Evolutionary conservation across 2,329 filamentous ascomycete species (phyloP), one percentile per base, ranked within the genome.

Genomic region (Apiospora hydei): DNA sequence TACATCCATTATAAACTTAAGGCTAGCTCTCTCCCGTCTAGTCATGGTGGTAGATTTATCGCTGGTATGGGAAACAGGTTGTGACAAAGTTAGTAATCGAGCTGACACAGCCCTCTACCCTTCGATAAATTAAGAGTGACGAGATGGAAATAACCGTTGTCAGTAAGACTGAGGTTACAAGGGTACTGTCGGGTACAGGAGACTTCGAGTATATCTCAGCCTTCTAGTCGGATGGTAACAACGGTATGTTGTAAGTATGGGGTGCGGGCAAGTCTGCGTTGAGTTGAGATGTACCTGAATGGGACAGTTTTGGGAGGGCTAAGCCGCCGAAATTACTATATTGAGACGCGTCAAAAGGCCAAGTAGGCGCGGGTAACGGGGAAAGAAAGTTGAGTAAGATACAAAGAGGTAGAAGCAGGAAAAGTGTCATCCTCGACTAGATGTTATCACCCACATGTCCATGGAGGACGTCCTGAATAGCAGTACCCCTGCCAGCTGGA

Each of bases 1-100:
- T 77, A 84, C 82, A 79, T 89, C 88, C 85, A 89, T 88, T 79
- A 89, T 89, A 77, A 87, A 87, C 77, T 84, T 85, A 75, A 89
- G 84, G 78, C 85, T 88, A 76, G 86, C 84, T 87, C 51, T 61
- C 14, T 43, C 68, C 38, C 47, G 47, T 41, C 68, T 24, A 18
- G 68, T 30, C 68, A 89, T 89, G 82, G 80, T 81, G 80, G 80
- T 73, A 76, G 77, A 80, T 77, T 69, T 74, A 80, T 83, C 81
- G 46, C n/a, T 34, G 80, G 84, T 81, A 78, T 81, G 82, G 82
- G 83, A 81, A 81, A 4, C 34, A 38, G 34, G 77, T 76, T 38
- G 67, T 26, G 41, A 57, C 73, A 79, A 78, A 77, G 77, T 77
- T 77, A 80, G 78, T 78, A 80, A 80, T 77, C 71, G 71, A 69